Base-by-base conservation (phyloP, 2,329 filamentous ascomycete species). In the Immersiporthe knoxdaviesiana region DNA sequence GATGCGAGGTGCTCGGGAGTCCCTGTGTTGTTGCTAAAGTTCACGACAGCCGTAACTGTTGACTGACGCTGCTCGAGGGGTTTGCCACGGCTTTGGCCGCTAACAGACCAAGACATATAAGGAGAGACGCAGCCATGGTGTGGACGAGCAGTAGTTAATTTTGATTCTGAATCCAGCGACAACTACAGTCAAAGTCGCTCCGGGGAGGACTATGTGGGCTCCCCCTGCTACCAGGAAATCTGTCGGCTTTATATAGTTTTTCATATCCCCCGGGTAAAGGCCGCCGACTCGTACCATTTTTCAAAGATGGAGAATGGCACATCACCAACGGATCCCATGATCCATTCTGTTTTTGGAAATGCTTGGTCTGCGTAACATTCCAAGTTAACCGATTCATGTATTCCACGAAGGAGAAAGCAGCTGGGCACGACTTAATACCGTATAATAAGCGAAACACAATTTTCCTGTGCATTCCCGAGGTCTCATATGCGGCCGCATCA, bases 1-100 rank as follows among this genome's bases (percentile, higher is more conserved):
- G 74, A 73, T 16, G 73, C 74, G 27, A 74, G 72, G 39, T 74
- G 73, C 39, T 72, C 47, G 2, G 74, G 72, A 30, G 63, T 12
- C 0, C 74, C 74, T 16, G 65, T 70, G 14, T 70, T 67, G 47
- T 66, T 69, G 2, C 67, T 39, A 30, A 75, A 72, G 61, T 73
- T 60, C 6, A 74, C 73, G 7, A 71, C 62, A 3, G 74, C 73
- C 6, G 73, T 75, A 12, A 39, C 50, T 24, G 65, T 66, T 50
- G 35, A 39, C 37, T 69, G 47, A 30, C 64, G 63, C 27, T 60
- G 44, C 59, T 67, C 50, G 37, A 67, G 35, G 68, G 59, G 24
- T 41, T 69, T 6, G 37, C 59, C 27, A 37, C 39, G 24, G 52
- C 62, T 32, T 39, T n/a, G 41, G 52, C 37, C 30, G 66, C 61